Evolutionary conservation across 768 basidiomycete genomes (phyloP).

Genomic region (Kwoniella shandongensis): DNA sequence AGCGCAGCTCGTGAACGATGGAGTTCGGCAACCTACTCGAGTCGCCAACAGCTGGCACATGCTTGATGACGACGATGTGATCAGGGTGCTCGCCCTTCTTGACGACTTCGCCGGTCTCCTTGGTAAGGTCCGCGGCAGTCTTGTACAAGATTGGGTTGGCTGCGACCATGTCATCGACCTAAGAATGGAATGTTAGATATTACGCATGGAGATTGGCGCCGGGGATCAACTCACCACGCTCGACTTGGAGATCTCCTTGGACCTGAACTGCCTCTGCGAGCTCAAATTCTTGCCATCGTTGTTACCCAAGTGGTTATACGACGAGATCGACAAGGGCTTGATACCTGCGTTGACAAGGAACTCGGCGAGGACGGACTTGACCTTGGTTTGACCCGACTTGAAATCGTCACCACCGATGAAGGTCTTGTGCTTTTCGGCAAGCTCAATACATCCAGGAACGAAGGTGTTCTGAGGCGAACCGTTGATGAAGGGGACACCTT

Average conservation of each 20-base stretch:
- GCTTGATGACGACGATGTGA: constrained; percentile 96
- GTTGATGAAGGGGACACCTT: constrained; percentile 92
- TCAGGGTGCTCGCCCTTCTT: constrained; percentile 94
- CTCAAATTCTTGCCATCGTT: constrained; percentile 93
- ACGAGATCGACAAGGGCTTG: constrained; percentile 94
- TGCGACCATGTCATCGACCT: constrained; percentile 86
- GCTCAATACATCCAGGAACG: constrained; percentile 88
- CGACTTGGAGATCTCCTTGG: constrained; percentile 97
- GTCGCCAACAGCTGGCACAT: constrained; percentile 93
- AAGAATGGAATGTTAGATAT: constrained; percentile 11
- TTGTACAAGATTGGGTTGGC: constrained; percentile 88
- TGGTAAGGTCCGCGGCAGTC: constrained; percentile 62
- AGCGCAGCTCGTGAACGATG: not conserved
- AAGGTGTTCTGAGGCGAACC: constrained; percentile 99
- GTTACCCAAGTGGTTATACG: constrained; percentile 98
- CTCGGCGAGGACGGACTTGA: constrained; percentile 95
- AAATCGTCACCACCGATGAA: constrained; percentile 98
- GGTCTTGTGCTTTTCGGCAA: constrained; percentile 81
- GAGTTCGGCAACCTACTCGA: constrained; percentile 58
- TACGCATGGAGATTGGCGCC: not conserved
- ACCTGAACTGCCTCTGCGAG: constrained; percentile 89
- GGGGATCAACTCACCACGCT: constrained; percentile 64
- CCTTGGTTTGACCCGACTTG: constrained; percentile 87
- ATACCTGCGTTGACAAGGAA: constrained; percentile 98
- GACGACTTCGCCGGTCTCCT: constrained; percentile 48